phyloP scores from a whole-genome alignment of 257 asterid genomes.

The Ocimum tenuiflorum region DNA sequence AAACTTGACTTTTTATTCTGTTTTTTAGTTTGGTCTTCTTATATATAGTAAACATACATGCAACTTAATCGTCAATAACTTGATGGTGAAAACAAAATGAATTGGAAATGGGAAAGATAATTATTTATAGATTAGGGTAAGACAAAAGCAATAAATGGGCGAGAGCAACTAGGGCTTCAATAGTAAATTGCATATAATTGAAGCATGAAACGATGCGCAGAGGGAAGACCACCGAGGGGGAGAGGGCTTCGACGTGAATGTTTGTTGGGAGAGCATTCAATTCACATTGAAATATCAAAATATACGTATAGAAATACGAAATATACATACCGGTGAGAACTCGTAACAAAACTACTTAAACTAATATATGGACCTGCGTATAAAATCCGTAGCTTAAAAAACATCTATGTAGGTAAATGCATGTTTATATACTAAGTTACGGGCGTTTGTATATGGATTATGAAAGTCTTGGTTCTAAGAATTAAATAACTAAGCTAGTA shows the following conservation, averaged over 20 bases:
- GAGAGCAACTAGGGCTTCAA: constrained; percentile 48
- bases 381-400: too few species aligned
- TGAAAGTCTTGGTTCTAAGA: too few species aligned
- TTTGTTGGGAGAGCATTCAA: constrained; percentile 84
- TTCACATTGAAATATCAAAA: constrained; percentile 58
- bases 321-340: too few species aligned
- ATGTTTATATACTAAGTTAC: too few species aligned
- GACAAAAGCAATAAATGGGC: constrained; percentile 63
- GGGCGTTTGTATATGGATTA: too few species aligned
- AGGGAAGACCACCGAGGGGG: constrained; percentile 46
- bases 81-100: constrained; percentile 16
- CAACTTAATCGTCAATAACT: constrained; percentile 18
- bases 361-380: too few species aligned
- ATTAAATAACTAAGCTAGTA: too few species aligned
- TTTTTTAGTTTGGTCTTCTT: neutral
- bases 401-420: too few species aligned
- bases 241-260: constrained; percentile 77
- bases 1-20: too few species aligned
- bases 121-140: constrained; percentile 23
- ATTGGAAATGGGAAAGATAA: neutral
- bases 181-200: constrained; percentile 29
- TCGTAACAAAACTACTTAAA: too few species aligned
- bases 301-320: too few species aligned
- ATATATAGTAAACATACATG: neutral
- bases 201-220: constrained; percentile 35